Conservation (phyloP, 139 green algal species). For the Chlamydomonas asymmetrica region DNA sequence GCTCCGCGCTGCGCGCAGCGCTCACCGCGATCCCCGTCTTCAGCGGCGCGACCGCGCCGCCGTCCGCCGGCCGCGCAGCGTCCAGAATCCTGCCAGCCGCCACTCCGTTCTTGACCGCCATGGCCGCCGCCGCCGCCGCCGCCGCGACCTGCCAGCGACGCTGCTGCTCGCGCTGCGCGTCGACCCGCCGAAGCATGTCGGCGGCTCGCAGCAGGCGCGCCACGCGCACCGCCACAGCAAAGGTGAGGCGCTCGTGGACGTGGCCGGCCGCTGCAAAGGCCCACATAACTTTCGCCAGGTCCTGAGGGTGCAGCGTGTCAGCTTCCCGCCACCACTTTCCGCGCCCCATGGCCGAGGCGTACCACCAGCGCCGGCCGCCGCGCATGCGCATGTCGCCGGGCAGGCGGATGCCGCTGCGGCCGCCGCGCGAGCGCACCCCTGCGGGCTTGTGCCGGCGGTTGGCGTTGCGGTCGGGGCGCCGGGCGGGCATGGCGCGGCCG, state of each 20-base stretch:
- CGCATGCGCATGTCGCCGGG: neutral
- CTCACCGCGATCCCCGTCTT: too few relatives aligned
- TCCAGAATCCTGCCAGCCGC: neutral
- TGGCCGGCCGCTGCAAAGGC: constrained; percentile 27
- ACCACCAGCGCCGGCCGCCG: constrained; percentile 17
- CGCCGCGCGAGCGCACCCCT: too few relatives aligned
- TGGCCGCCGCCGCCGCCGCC: neutral
- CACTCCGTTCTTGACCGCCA: neutral
- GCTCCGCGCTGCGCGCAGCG: too few relatives aligned
- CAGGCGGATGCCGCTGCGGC: neutral
- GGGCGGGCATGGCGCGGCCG: neutral
- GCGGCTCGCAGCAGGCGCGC: neutral
- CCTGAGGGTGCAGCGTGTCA: constrained; percentile 14
- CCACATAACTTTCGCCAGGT: constrained; percentile 27
- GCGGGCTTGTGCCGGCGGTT: too few relatives aligned
- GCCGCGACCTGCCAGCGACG: neutral
- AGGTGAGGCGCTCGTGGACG: constrained; percentile 32
- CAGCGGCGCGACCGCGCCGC: constrained; percentile 8
- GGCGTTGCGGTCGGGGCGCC: too few relatives aligned
- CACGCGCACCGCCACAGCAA: constrained; percentile 7
- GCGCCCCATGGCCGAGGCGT: neutral
- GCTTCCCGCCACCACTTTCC: constrained; percentile 4
- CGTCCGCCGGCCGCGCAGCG: constrained; percentile 2
- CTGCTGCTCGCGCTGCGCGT: too few relatives aligned
- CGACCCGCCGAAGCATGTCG: neutral